Evolutionary conservation across 768 basidiomycete species (phyloP).

Genomic region (Pleurotus cornucopiae): DNA sequence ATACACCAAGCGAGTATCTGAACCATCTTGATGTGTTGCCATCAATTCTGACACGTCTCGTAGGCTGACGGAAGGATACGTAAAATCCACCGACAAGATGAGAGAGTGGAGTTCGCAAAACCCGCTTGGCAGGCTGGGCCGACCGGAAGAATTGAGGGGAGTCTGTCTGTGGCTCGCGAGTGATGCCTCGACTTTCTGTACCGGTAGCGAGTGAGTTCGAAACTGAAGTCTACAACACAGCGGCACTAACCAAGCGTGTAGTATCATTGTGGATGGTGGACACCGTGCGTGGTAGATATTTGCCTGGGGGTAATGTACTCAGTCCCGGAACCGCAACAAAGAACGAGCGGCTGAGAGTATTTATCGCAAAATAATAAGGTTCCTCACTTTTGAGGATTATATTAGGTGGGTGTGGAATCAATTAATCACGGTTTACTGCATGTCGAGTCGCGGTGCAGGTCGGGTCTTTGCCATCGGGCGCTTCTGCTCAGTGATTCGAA

Average conservation of each 20-base stretch:
- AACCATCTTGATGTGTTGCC: background rate
- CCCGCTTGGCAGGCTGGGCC: slow-evolving; percentile 67
- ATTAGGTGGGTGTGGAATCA: no score
- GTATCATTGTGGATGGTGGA: slow-evolving; percentile 59
- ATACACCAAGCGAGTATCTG: slow-evolving; percentile 49
- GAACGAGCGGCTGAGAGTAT: no score
- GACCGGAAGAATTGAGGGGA: slow-evolving; percentile 71
- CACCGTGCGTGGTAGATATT: slow-evolving; percentile 53
- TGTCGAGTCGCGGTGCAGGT: no score
- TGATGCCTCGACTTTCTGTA: slow-evolving; percentile 75
- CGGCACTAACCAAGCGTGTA: slow-evolving; percentile 17
- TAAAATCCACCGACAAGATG: slow-evolving; percentile 56
- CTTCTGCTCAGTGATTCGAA: no score
- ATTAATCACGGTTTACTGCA: no score
- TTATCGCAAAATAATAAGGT: no score
- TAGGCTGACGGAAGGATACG: slow-evolving; percentile 72
- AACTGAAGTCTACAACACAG: slow-evolving; percentile 2
- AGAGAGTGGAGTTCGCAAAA: slow-evolving; percentile 67
- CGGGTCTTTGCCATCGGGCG: no score
- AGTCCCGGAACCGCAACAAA: no score
- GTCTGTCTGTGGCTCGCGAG: slow-evolving; percentile 69
- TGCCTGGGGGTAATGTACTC: no score
- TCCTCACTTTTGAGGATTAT: no score
- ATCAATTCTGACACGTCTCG: background rate
- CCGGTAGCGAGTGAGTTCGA: slow-evolving; percentile 74